These are phyloP conservation scores for Chalara sp. DNA, from an alignment of 2,329 filamentous ascomycete species.

Conservation along the genomic window DNA sequence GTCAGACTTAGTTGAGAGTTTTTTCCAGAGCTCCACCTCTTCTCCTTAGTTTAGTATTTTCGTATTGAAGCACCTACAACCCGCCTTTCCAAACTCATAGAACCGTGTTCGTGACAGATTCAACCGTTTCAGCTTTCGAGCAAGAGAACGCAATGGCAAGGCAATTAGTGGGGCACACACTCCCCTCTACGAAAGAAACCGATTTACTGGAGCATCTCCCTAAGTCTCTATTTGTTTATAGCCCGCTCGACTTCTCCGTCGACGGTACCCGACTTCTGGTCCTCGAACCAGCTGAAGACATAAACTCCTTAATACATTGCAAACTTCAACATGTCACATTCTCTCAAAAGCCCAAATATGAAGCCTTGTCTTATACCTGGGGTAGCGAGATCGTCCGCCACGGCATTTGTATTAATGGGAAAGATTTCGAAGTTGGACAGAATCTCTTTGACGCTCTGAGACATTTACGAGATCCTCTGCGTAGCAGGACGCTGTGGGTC, in stretches of 20 bases:
- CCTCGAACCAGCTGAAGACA: background rate
- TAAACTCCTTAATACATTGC: background rate
- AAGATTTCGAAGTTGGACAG: background rate
- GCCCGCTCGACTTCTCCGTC: background rate
- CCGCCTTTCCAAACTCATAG: too few species aligned
- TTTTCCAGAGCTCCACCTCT: too few species aligned
- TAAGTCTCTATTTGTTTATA: too few species aligned
- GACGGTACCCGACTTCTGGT: background rate
- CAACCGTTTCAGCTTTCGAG: too few species aligned
- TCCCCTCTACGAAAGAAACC: too few species aligned
- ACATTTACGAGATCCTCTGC: background rate
- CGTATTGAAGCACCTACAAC: too few species aligned
- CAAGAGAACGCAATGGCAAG: too few species aligned
- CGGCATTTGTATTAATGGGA: background rate
- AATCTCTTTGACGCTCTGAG: background rate
- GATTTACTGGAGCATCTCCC: too few species aligned
- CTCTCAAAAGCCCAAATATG: conserved; percentile 1
- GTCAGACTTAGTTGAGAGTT: too few species aligned
- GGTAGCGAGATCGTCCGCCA: background rate
- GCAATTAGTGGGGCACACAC: too few species aligned
- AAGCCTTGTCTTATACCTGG: conserved; percentile 21
- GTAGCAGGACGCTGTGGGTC: conserved; percentile 4
- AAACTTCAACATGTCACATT: background rate
- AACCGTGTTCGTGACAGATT: too few species aligned
- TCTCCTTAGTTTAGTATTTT: too few species aligned